A percentile compares a stretch with the other conserved stretches of the same genome.
phyloP scores from a whole-genome alignment of 2,329 filamentous ascomycete species.

The Cladophialophora yegresii region DNA sequence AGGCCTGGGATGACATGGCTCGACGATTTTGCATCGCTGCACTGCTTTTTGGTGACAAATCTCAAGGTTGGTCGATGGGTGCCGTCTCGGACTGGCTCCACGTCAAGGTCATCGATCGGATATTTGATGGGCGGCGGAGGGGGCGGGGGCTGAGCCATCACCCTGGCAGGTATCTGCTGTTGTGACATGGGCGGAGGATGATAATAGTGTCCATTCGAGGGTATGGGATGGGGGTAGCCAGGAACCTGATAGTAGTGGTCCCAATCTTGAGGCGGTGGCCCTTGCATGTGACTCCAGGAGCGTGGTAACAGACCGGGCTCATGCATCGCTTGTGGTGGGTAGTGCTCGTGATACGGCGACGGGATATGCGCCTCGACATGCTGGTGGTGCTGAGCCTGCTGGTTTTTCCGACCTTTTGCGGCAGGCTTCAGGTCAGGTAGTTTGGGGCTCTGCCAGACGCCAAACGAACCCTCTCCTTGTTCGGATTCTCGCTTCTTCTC shows the following conservation, averaged over 20 bases:
- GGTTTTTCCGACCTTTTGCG: conserved; percentile 58
- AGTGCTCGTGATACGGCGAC: conserved; percentile 62
- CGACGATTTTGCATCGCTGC: conserved; percentile 55
- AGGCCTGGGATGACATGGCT: conserved; percentile 59
- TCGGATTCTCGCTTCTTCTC: conserved; percentile 62
- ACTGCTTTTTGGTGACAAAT: conserved; percentile 63
- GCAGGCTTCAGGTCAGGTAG: conserved; percentile 74
- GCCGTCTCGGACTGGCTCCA: conserved; percentile 66
- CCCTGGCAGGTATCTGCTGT: conserved; percentile 15
- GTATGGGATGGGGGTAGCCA: conserved; percentile 36
- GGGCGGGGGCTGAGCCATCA: conserved; percentile 52
- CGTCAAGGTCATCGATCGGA: conserved; percentile 89
- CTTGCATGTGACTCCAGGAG: conserved; percentile 30
- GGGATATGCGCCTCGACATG: conserved; percentile 18
- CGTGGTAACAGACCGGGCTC: conserved; percentile 46
- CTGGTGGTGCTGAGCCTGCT: conserved; percentile 20
- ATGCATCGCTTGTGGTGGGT: conserved; percentile 49
- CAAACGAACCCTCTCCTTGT: conserved; percentile 52
- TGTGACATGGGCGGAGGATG: conserved; percentile 27
- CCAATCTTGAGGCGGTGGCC: conserved; percentile 13
- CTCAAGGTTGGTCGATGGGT: conserved; percentile 72
- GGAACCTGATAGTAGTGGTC: conserved; percentile 15
- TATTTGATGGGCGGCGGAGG: conserved; percentile 82
- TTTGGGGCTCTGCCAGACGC: conserved; percentile 55
- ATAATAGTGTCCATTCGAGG: conserved; percentile 39